phyloP scores from a whole-genome alignment of 2,329 filamentous ascomycete genomes.

The Podosphaera aphanis region DNA sequence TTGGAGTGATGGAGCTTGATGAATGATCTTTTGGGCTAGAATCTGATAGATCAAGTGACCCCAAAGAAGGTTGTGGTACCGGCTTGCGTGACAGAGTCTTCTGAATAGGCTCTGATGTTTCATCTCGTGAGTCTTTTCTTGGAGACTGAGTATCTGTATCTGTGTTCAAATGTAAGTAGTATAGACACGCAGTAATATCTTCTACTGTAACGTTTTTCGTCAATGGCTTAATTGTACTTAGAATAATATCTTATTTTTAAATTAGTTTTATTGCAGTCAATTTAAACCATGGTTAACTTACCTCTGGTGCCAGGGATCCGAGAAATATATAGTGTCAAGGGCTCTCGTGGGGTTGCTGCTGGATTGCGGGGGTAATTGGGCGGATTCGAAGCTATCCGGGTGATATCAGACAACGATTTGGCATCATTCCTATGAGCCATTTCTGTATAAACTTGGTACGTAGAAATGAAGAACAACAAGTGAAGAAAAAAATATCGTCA shows the following conservation, averaged over 20 bases:
- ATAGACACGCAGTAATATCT: constrained; percentile 70
- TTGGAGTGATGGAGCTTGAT: background rate
- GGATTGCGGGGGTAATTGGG: constrained; percentile 67
- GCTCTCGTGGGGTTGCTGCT: constrained; percentile 40
- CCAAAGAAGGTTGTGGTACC: constrained; percentile 10
- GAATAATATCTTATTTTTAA: constrained; percentile 15
- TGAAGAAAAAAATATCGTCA: background rate
- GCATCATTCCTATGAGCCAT: constrained; percentile 35
- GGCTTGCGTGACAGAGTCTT: constrained; percentile 15
- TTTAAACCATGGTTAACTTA: constrained; percentile 19
- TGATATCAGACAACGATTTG: constrained; percentile 58
- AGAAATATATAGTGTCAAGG: constrained; percentile 73
- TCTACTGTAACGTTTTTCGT: constrained; percentile 71
- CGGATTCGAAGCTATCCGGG: constrained; percentile 61
- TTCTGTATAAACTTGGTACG: background rate
- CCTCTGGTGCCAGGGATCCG: constrained; percentile 78
- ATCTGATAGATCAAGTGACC: constrained; percentile 7
- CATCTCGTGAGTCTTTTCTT: constrained; percentile 7
- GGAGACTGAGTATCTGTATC: constrained; percentile 28
- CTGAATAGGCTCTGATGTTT: constrained; percentile 2
- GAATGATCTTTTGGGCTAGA: background rate
- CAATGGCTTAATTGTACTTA: constrained; percentile 74
- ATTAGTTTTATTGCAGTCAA: constrained; percentile 3
- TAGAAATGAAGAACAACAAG: background rate
- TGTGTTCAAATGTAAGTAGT: constrained; percentile 65